Base-by-base conservation (phyloP, 768 basidiomycete genomes). In the Chlorophyllum brunneum region DNA sequence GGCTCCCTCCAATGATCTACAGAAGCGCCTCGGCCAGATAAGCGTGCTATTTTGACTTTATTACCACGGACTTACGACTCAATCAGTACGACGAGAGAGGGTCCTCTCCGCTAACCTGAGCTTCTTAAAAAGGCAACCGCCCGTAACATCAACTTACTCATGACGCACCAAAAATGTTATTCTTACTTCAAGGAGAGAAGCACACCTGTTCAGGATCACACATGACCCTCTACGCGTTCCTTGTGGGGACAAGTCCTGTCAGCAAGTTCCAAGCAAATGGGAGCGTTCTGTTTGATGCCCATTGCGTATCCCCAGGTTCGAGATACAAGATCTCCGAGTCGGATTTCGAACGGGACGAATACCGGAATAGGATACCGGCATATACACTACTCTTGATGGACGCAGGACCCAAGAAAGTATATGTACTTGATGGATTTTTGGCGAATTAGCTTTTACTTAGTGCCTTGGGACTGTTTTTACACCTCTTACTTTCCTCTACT, bases 281-380 rank as follows among this genome's bases (percentile, higher is more conserved):
- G 39, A 43, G 50, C 13, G 22, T 11, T 27, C 36, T 43, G 22
- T 43, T 45, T 52, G 51, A 52, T 52, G 31, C 41, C 48, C 26
- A 52, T 36, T 37, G 51, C 34, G 34, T 27, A 43, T 26, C 34
- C 51, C 51, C 42, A 52, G 51, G 51, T 30, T 46, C 37, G 36
- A 53, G 44, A 46, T 39, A 5, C 44, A 16, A 46, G 43, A 53
- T 53, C 51, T 53, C 51, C 51, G 51, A 53, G 27, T 53, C 51
- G 51, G 51, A 53, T 39, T 52, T 52, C 41, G 31, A 18, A 18
- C 51, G 51, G 51, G 37, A 27, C 37, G 44, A n/a, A 29, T 31
- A 30, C 51, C 51, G 43, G 33, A 37, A 38, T 38, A 39, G 43
- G 51, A 24, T 23, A 30, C 42, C 51, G 36, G 51, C 30, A 27